phyloP scores from a whole-genome alignment of 495 filamentous ascomycete species.

The Penicillium roqueforti region DNA sequence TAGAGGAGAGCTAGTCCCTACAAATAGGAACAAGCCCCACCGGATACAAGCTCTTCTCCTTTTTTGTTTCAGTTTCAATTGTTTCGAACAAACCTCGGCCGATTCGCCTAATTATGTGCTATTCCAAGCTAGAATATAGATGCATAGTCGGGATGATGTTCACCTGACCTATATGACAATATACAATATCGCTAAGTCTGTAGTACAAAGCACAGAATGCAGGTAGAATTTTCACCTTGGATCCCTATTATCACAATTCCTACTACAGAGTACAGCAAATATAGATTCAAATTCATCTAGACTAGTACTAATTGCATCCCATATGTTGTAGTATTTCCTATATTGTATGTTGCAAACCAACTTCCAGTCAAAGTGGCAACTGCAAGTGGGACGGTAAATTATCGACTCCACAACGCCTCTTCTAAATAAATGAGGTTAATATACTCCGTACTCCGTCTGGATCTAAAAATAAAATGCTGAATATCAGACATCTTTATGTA shows the following conservation, averaged over 20 bases:
- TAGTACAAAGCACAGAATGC: not conserved
- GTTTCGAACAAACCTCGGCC: too few species aligned
- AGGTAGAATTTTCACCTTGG: not conserved
- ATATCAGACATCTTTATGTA: not conserved
- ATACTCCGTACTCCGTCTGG: not conserved
- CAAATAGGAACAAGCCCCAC: not conserved
- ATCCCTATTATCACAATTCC: too few species aligned
- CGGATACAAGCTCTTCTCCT: not conserved
- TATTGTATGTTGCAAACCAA: too few species aligned
- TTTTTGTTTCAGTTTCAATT: not conserved
- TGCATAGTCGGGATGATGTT: not conserved
- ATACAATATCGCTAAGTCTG: not conserved
- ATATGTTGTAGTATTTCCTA: not conserved
- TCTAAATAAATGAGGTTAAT: not conserved
- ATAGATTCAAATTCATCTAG: not conserved
- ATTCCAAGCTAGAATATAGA: not conserved
- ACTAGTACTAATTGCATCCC: not conserved
- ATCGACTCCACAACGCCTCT: not conserved
- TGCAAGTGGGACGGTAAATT: not conserved
- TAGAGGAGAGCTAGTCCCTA: not conserved
- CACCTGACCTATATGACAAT: not conserved
- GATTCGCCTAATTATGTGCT: not conserved
- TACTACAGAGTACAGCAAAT: not conserved
- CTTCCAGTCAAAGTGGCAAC: not conserved
- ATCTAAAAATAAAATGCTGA: not conserved